These are phyloP conservation scores for Phytophthora melonis DNA, from an alignment of 352 stramenopile species.

Conservation along the genomic window DNA sequence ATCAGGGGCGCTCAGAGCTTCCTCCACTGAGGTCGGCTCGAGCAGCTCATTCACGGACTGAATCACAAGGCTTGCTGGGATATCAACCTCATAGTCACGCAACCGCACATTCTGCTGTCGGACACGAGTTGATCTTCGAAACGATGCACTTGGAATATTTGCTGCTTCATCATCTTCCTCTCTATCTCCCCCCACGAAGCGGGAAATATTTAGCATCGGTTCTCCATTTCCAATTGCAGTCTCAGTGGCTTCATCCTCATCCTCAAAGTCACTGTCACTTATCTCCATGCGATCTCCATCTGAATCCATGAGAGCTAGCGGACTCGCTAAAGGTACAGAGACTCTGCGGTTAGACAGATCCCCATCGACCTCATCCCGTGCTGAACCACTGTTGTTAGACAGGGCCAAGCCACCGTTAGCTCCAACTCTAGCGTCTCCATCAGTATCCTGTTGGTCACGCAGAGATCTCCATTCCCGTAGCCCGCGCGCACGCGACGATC, in stretches of 20 bases:
- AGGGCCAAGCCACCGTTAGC: neutral
- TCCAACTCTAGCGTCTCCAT: slow-evolving; percentile 14
- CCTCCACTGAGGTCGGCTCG: neutral
- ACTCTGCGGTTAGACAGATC: slow-evolving; percentile 18
- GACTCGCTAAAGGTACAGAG: neutral
- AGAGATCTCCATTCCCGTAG: neutral
- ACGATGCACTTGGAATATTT: neutral
- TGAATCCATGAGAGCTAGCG: slow-evolving; percentile 15
- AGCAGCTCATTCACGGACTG: neutral
- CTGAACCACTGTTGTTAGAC: slow-evolving; percentile 10
- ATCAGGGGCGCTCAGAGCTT: neutral
- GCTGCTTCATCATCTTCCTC: neutral
- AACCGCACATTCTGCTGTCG: neutral
- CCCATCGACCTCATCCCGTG: neutral
- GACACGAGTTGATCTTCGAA: neutral
- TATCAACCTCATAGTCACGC: neutral
- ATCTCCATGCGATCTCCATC: neutral
- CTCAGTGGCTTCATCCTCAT: neutral
- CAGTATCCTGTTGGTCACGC: neutral
- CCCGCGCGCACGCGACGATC: slow-evolving; percentile 4
- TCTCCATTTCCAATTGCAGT: slow-evolving; percentile 9
- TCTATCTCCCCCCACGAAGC: neutral
- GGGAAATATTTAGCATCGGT: neutral
- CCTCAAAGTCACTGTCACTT: neutral
- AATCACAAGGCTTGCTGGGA: neutral